Conservation (phyloP, 2,329 filamentous ascomycete genomes). For the Teratosphaeria gauchensis region DNA sequence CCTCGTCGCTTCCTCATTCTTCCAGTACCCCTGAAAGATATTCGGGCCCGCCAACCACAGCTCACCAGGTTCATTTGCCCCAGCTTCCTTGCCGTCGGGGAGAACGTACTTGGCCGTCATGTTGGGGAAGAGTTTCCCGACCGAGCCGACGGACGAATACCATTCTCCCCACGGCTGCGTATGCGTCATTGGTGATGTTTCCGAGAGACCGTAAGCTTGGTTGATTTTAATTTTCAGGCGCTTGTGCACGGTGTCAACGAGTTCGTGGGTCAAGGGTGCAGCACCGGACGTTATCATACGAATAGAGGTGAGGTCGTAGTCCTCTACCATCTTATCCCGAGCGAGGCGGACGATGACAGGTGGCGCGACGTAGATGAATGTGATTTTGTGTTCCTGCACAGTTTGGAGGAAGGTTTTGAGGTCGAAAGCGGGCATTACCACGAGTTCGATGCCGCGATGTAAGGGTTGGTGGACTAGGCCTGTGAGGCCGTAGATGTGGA, state of each 20-base stretch:
- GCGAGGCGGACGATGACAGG: constrained; percentile 71
- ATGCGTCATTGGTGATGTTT: constrained; percentile 71
- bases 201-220: constrained; percentile 82
- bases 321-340: constrained; percentile 66
- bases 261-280: constrained; percentile 69
- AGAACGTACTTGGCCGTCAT: constrained; percentile 74
- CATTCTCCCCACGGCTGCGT: constrained; percentile 61
- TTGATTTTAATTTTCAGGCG: constrained; percentile 71
- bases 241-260: constrained; percentile 65
- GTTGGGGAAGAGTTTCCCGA: constrained; percentile 69
- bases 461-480: constrained; percentile 61
- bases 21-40: constrained; percentile 68
- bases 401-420: constrained; percentile 66
- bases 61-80: constrained; percentile 48
- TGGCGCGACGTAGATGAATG: constrained; percentile 72
- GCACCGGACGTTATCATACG: constrained; percentile 85
- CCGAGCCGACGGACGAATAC: constrained; percentile 65
- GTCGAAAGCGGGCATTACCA: constrained; percentile 73
- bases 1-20: constrained; percentile 59
- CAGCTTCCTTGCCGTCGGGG: constrained; percentile 47
- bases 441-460: constrained; percentile 54
- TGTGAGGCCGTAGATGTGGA: constrained; percentile 78
- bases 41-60: constrained; percentile 69
- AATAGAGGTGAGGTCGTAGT: constrained; percentile 72
- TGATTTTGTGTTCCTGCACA: constrained; percentile 65